Conservation (phyloP, 1,139 yeast species). For the Sugiyamaella novakii region DNA sequence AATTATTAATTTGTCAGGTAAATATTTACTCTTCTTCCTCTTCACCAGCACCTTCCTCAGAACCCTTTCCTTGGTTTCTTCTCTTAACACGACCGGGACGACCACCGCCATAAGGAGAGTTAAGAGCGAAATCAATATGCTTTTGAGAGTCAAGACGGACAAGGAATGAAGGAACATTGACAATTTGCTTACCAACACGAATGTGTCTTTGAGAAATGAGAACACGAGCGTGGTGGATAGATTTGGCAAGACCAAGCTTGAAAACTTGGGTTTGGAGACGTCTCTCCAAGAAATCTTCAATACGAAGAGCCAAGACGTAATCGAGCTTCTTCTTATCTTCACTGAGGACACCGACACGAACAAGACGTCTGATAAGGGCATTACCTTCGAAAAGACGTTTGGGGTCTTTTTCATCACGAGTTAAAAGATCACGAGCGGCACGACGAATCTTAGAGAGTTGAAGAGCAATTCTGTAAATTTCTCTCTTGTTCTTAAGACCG, state of each 20-base stretch:
- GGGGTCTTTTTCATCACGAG: conserved; percentile 99
- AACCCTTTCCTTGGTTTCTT: conserved; percentile 79
- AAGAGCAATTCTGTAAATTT: conserved; percentile 98
- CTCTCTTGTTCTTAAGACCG: conserved; percentile 99
- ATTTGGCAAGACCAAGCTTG: conserved; percentile 99
- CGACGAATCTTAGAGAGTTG: conserved; percentile 99
- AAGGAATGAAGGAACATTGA: conserved; percentile 98
- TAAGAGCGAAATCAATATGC: conserved; percentile 99
- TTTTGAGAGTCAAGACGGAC: conserved; percentile 99
- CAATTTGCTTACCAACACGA: conserved; percentile 99
- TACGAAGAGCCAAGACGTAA: conserved; percentile 97
- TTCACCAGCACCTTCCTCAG: conserved; percentile 71
- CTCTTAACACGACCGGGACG: conserved; percentile 99
- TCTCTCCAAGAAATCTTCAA: conserved; percentile 99
- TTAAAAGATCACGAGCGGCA: conserved; percentile 99
- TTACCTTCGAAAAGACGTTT: conserved; percentile 99
- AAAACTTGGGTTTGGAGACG: conserved; percentile 99
- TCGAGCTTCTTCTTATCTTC: conserved; percentile 99
- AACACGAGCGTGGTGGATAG: conserved; percentile 99
- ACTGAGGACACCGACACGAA: conserved; percentile 96
- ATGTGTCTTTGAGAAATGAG: conserved; percentile 98
- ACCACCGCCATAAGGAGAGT: conserved; percentile 99
- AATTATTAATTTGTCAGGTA: neutral
- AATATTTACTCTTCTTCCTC: conserved; percentile 50
- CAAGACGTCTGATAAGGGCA: conserved; percentile 96